Conservation (phyloP, 495 filamentous ascomycete genomes). For the Aspergillus taichungensis region DNA sequence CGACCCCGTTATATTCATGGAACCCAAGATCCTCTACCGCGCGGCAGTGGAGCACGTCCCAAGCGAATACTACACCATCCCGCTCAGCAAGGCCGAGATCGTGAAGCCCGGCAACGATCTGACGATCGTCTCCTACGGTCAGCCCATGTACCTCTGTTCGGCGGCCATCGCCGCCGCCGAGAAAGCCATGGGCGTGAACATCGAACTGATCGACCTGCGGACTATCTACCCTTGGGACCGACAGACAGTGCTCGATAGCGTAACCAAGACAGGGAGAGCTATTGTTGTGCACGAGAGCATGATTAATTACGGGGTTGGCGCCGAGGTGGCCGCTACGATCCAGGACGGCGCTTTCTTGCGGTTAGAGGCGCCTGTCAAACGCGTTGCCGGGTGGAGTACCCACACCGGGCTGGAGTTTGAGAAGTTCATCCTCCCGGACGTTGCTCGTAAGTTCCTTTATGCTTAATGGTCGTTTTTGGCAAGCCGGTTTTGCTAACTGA, state of each 20-base stretch:
- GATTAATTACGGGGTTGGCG: slow-evolving; percentile 89
- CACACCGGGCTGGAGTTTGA: slow-evolving; percentile 80
- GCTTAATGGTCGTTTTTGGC: no score
- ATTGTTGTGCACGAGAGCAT: slow-evolving; percentile 94
- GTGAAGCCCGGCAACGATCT: slow-evolving; percentile 76
- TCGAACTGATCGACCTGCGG: slow-evolving; percentile 86
- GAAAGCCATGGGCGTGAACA: slow-evolving; percentile 65
- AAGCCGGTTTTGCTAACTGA: no score
- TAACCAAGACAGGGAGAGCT: slow-evolving; percentile 81
- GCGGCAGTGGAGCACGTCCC: slow-evolving; percentile 95
- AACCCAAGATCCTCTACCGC: slow-evolving; percentile 91
- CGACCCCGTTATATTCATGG: slow-evolving; percentile 93
- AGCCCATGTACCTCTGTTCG: slow-evolving; percentile 81
- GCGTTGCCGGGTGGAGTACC: slow-evolving; percentile 86
- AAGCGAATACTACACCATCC: slow-evolving; percentile 68
- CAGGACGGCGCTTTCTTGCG: slow-evolving; percentile 82
- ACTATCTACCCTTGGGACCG: slow-evolving; percentile 97
- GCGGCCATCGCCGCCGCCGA: slow-evolving; percentile 74
- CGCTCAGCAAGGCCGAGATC: slow-evolving; percentile 81
- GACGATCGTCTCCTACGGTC: slow-evolving; percentile 85
- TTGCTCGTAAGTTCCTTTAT: slow-evolving; percentile 61
- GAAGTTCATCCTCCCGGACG: slow-evolving; percentile 81
- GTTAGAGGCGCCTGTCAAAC: slow-evolving; percentile 84
- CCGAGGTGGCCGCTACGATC: slow-evolving; percentile 86
- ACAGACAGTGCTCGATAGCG: slow-evolving; percentile 70